Conservation (phyloP, 805 yeast species). For the Danielozyma ontarioensis region DNA sequence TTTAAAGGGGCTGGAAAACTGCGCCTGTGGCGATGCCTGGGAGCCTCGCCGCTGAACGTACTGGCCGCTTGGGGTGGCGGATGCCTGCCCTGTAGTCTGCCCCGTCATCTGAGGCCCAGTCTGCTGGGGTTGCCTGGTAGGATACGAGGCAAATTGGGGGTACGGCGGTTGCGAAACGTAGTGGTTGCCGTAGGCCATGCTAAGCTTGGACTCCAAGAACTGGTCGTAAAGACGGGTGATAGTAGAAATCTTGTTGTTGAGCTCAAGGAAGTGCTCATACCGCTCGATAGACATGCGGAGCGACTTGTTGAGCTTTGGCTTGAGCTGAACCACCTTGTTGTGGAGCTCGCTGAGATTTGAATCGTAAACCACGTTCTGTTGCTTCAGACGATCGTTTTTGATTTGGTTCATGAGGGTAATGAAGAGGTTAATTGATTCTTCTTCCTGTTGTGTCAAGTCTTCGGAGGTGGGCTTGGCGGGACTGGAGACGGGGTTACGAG, state of each 20-base stretch:
- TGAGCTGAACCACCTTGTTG: constrained; percentile 51
- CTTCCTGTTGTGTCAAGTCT: constrained; percentile 56
- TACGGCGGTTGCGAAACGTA: not conserved
- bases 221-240: constrained; percentile 73
- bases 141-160: constrained; percentile 8
- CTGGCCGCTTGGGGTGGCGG: too few relatives aligned
- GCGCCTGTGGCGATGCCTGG: too few relatives aligned
- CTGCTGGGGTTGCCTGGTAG: too few relatives aligned
- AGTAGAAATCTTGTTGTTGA: constrained; percentile 75
- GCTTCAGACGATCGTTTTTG: constrained; percentile 43
- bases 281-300: constrained; percentile 53
- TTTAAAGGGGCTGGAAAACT: too few relatives aligned
- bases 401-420: constrained; percentile 57
- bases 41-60: too few relatives aligned
- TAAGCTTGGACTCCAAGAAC: constrained; percentile 51
- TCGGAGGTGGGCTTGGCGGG: constrained; percentile 13
- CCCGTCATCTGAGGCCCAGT: too few relatives aligned
- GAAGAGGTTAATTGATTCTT: constrained; percentile 63
- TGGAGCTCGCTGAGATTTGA: constrained; percentile 53
- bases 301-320: constrained; percentile 65
- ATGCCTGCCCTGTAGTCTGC: too few relatives aligned
- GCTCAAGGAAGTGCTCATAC: constrained; percentile 61
- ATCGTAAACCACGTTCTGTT: constrained; percentile 37
- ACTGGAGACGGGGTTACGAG: not conserved
- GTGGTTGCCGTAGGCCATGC: constrained; percentile 32